Evolutionary conservation across 148 eudicot species (phyloP), one percentile per base, ranked within the genome.

Genomic region (Rhododendron ovatum): DNA sequence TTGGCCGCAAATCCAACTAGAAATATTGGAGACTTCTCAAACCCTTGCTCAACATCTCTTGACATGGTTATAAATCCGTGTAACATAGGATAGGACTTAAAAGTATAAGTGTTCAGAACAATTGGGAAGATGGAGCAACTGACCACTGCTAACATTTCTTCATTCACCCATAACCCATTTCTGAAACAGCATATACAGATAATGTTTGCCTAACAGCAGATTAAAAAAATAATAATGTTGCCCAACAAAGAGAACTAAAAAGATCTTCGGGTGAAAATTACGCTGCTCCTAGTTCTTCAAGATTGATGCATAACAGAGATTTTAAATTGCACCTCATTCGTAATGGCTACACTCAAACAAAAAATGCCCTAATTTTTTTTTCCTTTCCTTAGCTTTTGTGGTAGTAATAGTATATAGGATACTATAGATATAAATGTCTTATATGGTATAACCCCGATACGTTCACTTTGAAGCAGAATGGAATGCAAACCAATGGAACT

Each of bases 181-280:
- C 83, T 33, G 83, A 81, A 81, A 81, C 65, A 80, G 33, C 59
- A 80, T 53, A 81, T 74, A 33, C 37, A 37, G 37, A 57, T 24
- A 82, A 57, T 13, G 15, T 51, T 9, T 51, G 55, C 55, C 55
- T 51, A 51, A 51, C 55, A 51, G 55, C 55, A 11, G 55, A 51
- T 51, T 17, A 51, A 51, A 51, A 51, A 0, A 51, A 51, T 51
- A 51, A 51, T 13, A 13, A 51, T 20, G 71, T 15, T 14, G 63
- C 12, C 30, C 30, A 82, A 82, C 69, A 30, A 61, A 53, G 48
- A 82, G 71, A 82, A 59, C 28, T 33, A 11, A 57, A 57, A 3
- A 35, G 47, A 33, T 74, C 45, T 35, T 35, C 78, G 37, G 78
- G 78, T 17, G 8, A 37, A 71, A 14, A 74, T 15, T 74, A 74